phyloP scores from a whole-genome alignment of 331 rosid genomes.

The Rhamnella rubrinervis region DNA sequence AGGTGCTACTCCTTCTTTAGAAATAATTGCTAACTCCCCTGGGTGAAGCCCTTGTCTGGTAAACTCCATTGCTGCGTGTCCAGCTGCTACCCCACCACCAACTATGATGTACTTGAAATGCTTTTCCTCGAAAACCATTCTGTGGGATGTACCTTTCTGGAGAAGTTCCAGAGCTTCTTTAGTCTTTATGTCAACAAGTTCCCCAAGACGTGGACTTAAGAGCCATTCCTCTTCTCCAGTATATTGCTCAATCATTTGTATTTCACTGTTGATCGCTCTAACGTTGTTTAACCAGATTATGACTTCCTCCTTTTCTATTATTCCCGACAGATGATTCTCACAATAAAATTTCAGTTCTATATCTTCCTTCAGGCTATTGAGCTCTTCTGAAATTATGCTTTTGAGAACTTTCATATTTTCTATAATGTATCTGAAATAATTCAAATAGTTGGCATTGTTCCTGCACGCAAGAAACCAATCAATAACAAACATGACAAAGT shows the following conservation, averaged over 20 bases:
- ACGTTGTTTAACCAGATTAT: neutral
- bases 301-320: conserved; percentile 7
- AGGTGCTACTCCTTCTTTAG: conserved; percentile 44
- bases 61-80: conserved; percentile 51
- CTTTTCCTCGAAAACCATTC: neutral
- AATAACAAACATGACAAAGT: too few relatives aligned
- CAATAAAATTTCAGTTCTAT: neutral
- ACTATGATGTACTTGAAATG: conserved; percentile 28
- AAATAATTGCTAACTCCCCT: conserved; percentile 44
- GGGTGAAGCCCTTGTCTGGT: conserved; percentile 25
- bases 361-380: conserved; percentile 18
- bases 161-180: conserved; percentile 32
- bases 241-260: conserved; percentile 10
- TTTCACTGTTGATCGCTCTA: neutral
- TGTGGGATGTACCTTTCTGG: conserved; percentile 12
- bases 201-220: conserved; percentile 16
- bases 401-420: conserved; percentile 26
- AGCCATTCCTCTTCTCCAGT: conserved; percentile 6
- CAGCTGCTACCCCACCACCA: conserved; percentile 57
- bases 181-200: conserved; percentile 23
- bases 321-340: conserved; percentile 1
- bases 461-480: conserved; percentile 2
- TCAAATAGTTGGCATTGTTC: neutral
- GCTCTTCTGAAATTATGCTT: conserved; percentile 16
- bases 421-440: neutral